These are phyloP conservation scores for Thielaviopsis cerberus DNA, from an alignment of 2,329 filamentous ascomycete genomes.

Conservation along the genomic window DNA sequence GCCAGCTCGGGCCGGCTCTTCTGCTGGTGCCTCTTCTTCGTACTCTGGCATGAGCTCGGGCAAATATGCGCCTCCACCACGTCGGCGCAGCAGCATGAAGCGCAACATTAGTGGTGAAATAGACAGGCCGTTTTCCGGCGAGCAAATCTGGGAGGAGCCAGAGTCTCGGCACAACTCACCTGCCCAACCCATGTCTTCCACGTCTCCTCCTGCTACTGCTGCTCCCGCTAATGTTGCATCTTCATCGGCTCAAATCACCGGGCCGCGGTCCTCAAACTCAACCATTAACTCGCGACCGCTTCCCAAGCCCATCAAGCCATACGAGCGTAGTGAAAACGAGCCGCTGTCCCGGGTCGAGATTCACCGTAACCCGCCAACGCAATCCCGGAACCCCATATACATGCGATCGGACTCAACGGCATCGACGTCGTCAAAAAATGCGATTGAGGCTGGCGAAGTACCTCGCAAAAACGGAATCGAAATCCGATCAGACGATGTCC, in stretches of 20 bases:
- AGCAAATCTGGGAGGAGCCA: slow-evolving; percentile 81
- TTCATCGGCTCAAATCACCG: not conserved
- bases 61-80: slow-evolving; percentile 18
- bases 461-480: slow-evolving; percentile 54
- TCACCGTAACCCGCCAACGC: slow-evolving; percentile 63
- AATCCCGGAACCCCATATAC: slow-evolving; percentile 67
- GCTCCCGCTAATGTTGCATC: not conserved
- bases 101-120: slow-evolving; percentile 54
- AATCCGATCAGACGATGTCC: slow-evolving; percentile 71
- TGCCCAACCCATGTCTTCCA: slow-evolving; percentile 2
- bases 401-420: slow-evolving; percentile 5
- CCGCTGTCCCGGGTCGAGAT: slow-evolving; percentile 47
- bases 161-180: slow-evolving; percentile 23
- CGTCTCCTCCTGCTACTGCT: not conserved
- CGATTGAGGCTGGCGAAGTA: not conserved
- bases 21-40: slow-evolving; percentile 6
- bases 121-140: slow-evolving; percentile 48
- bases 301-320: slow-evolving; percentile 25
- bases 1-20: not conserved
- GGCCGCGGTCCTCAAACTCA: slow-evolving; percentile 1
- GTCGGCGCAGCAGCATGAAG: slow-evolving; percentile 46
- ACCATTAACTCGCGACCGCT: slow-evolving; percentile 15
- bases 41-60: slow-evolving; percentile 16
- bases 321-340: slow-evolving; percentile 21
- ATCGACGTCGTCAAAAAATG: not conserved